Base-by-base conservation (phyloP, 768 basidiomycete species). In the Punctularia strigosozonata region DNA sequence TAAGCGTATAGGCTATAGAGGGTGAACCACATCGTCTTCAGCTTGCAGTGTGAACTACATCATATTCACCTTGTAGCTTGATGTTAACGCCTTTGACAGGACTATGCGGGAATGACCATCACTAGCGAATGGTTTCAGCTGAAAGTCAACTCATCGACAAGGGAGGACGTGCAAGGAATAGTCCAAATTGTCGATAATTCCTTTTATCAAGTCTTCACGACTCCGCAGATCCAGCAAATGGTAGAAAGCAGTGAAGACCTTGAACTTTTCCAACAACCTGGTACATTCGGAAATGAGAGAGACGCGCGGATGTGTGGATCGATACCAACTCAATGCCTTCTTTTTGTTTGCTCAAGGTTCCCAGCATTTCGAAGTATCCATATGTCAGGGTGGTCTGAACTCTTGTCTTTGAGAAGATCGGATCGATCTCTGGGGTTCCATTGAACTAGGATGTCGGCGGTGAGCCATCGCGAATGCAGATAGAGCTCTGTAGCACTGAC, bases 281-380 rank as follows among this genome's bases (percentile, higher is more conserved):
- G 12, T 18, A 15, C 13, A 10, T 21, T 40, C 49, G 5, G 46
- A 31, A 10, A 8, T 21, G 36, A 30, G 15, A 35, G 31, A 34
- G 15, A 36, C 36, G 30, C 17, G 34, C 6, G 36, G 28, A 26
- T 24, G 7, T 17, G n/a, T 37, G 42, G 43, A n/a, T n/a, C n/a
- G 25, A 31, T 14, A 38, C 18, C 8, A 26, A 92, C 91, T 87
- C 84, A 18, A 92, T 73, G 19, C 95, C 95, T 34, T 95, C 88
- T 35, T 77, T 71, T 45, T 80, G 77, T 51, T 82, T 89, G 63
- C 87, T 94, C 33, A 99, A 65, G 1, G 76, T 80, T 6, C 94
- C 94, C 3, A 99, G 69, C 80, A 99, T 91, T 50, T 95, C 90
- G 47, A 99, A 75, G 57, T 98, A 98, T 0, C 91, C 94, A 48